A percentile compares a stretch with the other conserved stretches of the same genome.
These are phyloP conservation scores for Colletotrichum sansevieriae DNA, from an alignment of 2,329 filamentous ascomycete species.

Conservation along the genomic window DNA sequence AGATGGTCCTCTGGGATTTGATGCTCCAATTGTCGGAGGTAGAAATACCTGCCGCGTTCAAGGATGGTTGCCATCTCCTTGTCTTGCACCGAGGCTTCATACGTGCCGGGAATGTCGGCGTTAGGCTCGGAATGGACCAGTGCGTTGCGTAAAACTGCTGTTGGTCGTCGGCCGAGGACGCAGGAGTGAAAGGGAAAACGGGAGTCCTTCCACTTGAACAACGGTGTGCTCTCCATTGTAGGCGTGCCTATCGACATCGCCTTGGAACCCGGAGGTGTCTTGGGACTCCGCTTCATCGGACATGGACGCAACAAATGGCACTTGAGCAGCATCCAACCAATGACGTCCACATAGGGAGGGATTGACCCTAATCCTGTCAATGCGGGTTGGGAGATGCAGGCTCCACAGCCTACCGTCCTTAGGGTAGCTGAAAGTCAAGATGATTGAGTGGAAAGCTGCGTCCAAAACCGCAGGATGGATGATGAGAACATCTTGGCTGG, in stretches of 20 bases:
- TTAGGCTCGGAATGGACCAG: conserved; percentile 26
- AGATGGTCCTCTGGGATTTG: conserved; percentile 9
- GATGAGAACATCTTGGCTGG: conserved; percentile 39
- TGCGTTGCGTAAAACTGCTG: conserved; percentile 26
- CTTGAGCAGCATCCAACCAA: neutral
- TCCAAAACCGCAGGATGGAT: conserved; percentile 52
- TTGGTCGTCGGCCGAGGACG: conserved; percentile 6
- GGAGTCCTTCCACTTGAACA: neutral
- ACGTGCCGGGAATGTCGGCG: conserved; percentile 44
- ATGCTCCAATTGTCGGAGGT: conserved; percentile 6
- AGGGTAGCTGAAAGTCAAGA: conserved; percentile 50
- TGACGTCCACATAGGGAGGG: neutral
- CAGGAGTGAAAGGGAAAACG: conserved; percentile 3
- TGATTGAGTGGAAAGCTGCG: conserved; percentile 50
- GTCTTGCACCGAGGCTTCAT: conserved; percentile 36
- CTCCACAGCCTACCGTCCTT: conserved; percentile 49
- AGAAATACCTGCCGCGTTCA: conserved; percentile 22
- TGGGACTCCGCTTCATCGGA: neutral
- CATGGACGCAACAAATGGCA: neutral
- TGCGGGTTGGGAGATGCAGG: conserved; percentile 48
- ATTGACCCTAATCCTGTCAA: conserved; percentile 41
- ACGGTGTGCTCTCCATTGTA: neutral
- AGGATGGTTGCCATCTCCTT: conserved; percentile 9
- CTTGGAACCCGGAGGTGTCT: conserved; percentile 14
- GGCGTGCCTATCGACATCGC: conserved; percentile 20